Evolutionary conservation across 352 stramenopile genomes (phyloP).

Genomic region (Bremia lactucae): DNA sequence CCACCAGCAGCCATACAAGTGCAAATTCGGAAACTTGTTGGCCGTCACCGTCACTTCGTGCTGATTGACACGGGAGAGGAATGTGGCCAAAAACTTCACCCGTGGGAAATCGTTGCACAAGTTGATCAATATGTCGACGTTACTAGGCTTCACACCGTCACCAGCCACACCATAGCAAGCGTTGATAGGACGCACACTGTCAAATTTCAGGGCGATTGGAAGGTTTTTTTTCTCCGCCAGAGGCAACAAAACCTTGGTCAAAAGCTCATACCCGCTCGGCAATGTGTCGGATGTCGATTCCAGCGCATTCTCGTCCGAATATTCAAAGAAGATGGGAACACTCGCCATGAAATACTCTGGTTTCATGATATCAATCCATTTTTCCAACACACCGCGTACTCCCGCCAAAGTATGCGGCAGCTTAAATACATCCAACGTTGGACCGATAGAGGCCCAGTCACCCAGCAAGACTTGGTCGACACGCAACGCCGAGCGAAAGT

Average conservation of each 20-base stretch:
- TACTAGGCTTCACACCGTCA: constrained; percentile 86
- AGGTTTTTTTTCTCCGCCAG: constrained; percentile 83
- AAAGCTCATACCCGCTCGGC: constrained; percentile 45
- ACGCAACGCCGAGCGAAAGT: constrained; percentile 85
- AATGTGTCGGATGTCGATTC: constrained; percentile 8
- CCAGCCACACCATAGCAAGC: constrained; percentile 60
- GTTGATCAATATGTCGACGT: constrained; percentile 77
- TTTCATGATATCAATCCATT: constrained; percentile 89
- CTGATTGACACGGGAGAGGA: constrained; percentile 88
- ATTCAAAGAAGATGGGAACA: constrained; percentile 85
- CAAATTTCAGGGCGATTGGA: constrained; percentile 90
- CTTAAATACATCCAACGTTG: constrained; percentile 39
- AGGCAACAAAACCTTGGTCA: constrained; percentile 85
- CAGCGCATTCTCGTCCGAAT: constrained; percentile 25
- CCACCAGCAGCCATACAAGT: constrained; percentile 92
- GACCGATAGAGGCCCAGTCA: constrained; percentile 69
- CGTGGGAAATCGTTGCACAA: constrained; percentile 83
- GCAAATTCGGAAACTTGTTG: constrained; percentile 91
- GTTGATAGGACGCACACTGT: constrained; percentile 84
- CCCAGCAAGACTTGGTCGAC: constrained; percentile 88
- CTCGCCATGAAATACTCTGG: constrained; percentile 93
- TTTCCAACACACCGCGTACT: constrained; percentile 66
- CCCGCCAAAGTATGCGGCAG: constrained; percentile 66
- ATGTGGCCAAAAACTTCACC: constrained; percentile 91
- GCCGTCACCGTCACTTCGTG: constrained; percentile 90